phyloP scores from a whole-genome alignment of 805 yeast genomes.

The Isabelozyma rhagii region DNA sequence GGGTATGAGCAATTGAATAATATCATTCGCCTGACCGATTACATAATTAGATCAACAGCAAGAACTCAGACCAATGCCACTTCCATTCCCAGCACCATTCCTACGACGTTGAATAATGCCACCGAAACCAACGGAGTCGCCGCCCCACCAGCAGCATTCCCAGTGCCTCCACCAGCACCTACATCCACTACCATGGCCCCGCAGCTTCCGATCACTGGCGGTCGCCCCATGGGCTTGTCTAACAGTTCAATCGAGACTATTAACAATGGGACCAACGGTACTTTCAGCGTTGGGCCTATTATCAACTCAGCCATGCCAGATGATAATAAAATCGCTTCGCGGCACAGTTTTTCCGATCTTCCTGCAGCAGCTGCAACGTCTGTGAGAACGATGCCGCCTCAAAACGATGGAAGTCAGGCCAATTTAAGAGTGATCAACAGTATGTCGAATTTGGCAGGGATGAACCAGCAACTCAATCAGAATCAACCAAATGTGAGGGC shows the following conservation, averaged over 20 bases:
- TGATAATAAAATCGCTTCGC: constrained; percentile 9
- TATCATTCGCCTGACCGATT: constrained; percentile 34
- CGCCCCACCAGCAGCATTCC: not conserved
- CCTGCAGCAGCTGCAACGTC: constrained; percentile 14
- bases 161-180: not conserved
- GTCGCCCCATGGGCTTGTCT: not conserved
- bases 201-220: not conserved
- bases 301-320: not conserved
- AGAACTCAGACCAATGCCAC: constrained; percentile 18
- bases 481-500: not conserved
- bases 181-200: constrained; percentile 2
- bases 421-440: constrained; percentile 24
- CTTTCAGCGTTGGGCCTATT: constrained; percentile 2
- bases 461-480: constrained; percentile 7
- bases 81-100: constrained; percentile 37
- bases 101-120: constrained; percentile 30
- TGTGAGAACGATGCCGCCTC: not conserved
- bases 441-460: constrained; percentile 22
- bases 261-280: not conserved
- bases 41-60: constrained; percentile 23
- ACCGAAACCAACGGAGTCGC: constrained; percentile 1
- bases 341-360: constrained; percentile 23
- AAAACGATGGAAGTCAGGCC: constrained; percentile 4
- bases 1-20: constrained; percentile 44
- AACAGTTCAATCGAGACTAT: not conserved